Conservation (phyloP, 139 green algal genomes). For the Coelastrella sp. region DNA sequence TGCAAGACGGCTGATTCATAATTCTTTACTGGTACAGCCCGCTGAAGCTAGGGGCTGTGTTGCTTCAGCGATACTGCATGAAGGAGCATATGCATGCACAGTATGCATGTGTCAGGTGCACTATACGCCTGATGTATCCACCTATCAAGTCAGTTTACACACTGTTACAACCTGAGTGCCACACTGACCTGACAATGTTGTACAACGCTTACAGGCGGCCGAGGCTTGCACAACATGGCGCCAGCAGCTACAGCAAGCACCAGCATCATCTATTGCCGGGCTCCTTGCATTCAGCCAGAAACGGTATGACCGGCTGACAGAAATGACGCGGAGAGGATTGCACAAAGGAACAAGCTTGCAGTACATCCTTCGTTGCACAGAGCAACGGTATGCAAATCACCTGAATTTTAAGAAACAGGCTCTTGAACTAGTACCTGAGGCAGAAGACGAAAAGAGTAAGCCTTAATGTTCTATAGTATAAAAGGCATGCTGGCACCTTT, state of each 20-base stretch:
- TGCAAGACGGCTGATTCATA: too few species aligned
- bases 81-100: too few species aligned
- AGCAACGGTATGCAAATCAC: background rate
- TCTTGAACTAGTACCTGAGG: too few species aligned
- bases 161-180: background rate
- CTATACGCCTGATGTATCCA: background rate
- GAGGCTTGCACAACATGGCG: background rate
- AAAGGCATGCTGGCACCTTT: too few species aligned
- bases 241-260: background rate
- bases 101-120: too few species aligned
- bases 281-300: background rate
- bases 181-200: too few species aligned
- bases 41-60: too few species aligned
- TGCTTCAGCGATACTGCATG: too few species aligned
- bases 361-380: background rate
- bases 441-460: too few species aligned
- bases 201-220: background rate
- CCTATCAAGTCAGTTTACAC: background rate
- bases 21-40: too few species aligned
- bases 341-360: background rate
- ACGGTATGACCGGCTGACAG: conserved; percentile 9
- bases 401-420: too few species aligned
- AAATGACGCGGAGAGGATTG: background rate
- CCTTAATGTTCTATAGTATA: too few species aligned
- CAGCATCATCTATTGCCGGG: background rate